A percentile compares a stretch with the other conserved stretches of the same genome.
phyloP scores from a whole-genome alignment of 192 early-diverging fungal genomes.

The Gorgonomyces haynaldii region DNA sequence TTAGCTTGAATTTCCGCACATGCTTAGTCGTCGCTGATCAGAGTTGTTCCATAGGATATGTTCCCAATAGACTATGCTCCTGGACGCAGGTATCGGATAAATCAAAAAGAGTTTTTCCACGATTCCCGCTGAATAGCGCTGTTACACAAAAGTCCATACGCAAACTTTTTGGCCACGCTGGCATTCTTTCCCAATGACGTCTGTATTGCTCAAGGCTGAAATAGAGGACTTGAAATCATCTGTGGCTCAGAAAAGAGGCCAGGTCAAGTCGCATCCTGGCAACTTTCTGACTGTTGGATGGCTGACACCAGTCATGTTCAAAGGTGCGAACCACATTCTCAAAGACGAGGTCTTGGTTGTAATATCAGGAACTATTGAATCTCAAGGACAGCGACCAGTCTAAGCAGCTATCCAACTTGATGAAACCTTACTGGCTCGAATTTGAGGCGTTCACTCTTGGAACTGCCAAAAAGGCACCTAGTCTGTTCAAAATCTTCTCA shows the following conservation, averaged over 20 bases:
- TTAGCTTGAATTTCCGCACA: too few species aligned
- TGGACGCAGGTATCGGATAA: too few species aligned
- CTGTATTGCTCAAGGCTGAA: too few species aligned
- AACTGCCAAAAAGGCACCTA: neutral
- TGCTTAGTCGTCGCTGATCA: too few species aligned
- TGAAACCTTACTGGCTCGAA: slow-evolving; percentile 4
- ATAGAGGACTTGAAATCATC: neutral
- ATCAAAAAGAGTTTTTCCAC: too few species aligned
- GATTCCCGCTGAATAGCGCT: too few species aligned
- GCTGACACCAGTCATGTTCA: neutral
- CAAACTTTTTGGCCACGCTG: too few species aligned
- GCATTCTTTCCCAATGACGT: too few species aligned
- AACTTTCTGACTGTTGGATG: slow-evolving; percentile 10
- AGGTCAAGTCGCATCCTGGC: neutral
- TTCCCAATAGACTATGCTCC: too few species aligned
- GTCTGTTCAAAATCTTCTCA: neutral
- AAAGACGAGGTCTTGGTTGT: neutral
- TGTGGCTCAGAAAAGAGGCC: neutral
- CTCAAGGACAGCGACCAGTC: neutral
- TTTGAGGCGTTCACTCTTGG: neutral
- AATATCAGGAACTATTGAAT: neutral
- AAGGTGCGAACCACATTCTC: neutral
- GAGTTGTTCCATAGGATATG: too few species aligned
- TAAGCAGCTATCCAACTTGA: neutral
- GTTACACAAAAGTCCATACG: too few species aligned